Evolutionary conservation across 2,329 filamentous ascomycete species (phyloP), one percentile per base, ranked within the genome.

Genomic region (Myriosclerotinia curreyana): DNA sequence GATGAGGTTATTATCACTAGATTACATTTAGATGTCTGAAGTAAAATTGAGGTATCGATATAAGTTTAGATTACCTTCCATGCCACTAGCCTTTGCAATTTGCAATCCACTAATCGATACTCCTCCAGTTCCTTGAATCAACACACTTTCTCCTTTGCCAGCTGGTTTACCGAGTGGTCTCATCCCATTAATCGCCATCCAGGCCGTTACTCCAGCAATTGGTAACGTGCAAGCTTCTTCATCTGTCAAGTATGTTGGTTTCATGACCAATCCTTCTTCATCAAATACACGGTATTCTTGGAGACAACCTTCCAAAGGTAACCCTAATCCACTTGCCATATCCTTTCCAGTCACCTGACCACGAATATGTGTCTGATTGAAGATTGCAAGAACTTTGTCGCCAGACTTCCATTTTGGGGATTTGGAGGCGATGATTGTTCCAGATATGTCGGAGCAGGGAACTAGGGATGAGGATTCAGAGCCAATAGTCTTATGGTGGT

Each of bases 401-500:
- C 87, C 87, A 20, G 77, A 75, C 62, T 79, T 78, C 77, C 83
- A 84, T 7, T 77, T 76, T 3, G 75, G 72, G 12, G 78, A 76
- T n/a, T 22, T 78, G 73, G 42, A 83, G 17, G 79, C 74, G 2
- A 83, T 76, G 53, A 91, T 78, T 11, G 80, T 79, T 52, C 88
- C 88, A 75, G 86, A 88, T 80, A 88, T 89, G 75, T 91, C 88
- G 28, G 86, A 88, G 74, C 85, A 87, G 1, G 87, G 86, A 1
- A 90, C 84, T 14, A 68, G 61, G 22, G 65, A 51, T 17, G 68
- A 60, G 15, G 56, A 3, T 60, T 74, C 67, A 65, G 76, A 71
- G 46, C 73, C 75, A 53, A 85, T 76, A 5, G 80, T 79, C 69
- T 82, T 80, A 77, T 90, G 86, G 75, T 90, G 86, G 72, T 79